phyloP scores from a whole-genome alignment of 2,329 filamentous ascomycete species.

The Conoideocrella luteorostrata region DNA sequence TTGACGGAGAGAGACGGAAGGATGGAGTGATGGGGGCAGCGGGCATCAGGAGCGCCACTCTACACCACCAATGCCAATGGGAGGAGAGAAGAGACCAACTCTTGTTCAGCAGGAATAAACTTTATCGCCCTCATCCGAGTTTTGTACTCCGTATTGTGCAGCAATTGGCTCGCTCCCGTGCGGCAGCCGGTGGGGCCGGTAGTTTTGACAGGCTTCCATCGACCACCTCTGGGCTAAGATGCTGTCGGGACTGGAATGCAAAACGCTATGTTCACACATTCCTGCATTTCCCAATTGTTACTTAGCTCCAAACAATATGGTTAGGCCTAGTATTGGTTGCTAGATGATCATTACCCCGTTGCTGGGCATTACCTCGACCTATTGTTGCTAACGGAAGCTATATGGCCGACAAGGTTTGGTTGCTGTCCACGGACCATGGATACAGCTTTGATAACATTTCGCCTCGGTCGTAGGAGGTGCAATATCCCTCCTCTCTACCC shows the following conservation, averaged over 20 bases:
- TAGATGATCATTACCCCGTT: slow-evolving; percentile 11
- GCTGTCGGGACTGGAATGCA: slow-evolving; percentile 11
- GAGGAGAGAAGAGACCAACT: background rate
- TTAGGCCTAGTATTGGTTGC: slow-evolving; percentile 9
- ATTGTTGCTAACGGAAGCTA: slow-evolving; percentile 10
- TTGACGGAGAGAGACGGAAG: no score
- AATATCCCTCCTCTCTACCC: background rate
- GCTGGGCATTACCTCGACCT: slow-evolving; percentile 8
- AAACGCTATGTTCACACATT: slow-evolving; percentile 11
- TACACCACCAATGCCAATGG: background rate
- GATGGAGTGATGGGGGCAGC: no score
- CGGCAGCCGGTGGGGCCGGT: slow-evolving; percentile 2
- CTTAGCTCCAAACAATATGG: slow-evolving; percentile 8
- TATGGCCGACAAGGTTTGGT: slow-evolving; percentile 8
- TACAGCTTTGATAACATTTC: slow-evolving; percentile 4
- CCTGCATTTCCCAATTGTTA: slow-evolving; percentile 8
- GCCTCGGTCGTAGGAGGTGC: background rate
- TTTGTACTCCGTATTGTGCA: background rate
- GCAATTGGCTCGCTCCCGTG: slow-evolving; percentile 4
- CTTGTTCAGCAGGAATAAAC: no score
- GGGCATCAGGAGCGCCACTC: no score
- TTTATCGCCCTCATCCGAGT: no score
- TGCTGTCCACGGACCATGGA: background rate
- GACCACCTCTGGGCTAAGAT: slow-evolving; percentile 5
- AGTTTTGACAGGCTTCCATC: slow-evolving; percentile 9